Evolutionary conservation across 176 grass and related monocot species (phyloP), one percentile per base, ranked within the genome.

Genomic region (Puccinellia tenuiflora): DNA sequence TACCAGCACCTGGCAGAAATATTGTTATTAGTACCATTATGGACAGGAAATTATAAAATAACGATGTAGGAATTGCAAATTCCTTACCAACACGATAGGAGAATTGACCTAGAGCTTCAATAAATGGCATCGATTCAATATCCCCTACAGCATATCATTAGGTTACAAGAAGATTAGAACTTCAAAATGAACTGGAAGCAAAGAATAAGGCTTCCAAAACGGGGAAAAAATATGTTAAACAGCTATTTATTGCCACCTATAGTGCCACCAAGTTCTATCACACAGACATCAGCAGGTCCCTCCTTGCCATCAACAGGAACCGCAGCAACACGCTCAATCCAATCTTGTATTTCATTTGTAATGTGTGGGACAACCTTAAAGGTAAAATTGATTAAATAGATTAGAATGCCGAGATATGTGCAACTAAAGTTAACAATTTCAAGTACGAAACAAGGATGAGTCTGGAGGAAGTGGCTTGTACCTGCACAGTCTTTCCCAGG

Each of bases 41-140:
- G 54, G 20, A 62, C 33, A 76, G 64, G 13, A 72, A 65, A 20
- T 26, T 17, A 14, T 46, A 59, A 11, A 63, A 64, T 11, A 11
- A 13, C 34, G 25, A 64, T 52, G n/a, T n/a, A n/a, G n/a, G n/a
- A n/a, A n/a, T n/a, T 53, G 37, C 34, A 72, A 33, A 22, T 70
- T 54, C 8, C 74, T 89, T 42, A 92, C 90, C 90, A 77, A 80
- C 80, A 66, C 71, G 84, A 43, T 81, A 84, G 53, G 90, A 92
- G 55, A 92, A 89, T 35, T 89, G 90, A 76, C 84, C 76, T 72
- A 92, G 70, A 71, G 87, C 90, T 86, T 92, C 84, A 14, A 89
- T 73, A 65, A 89, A 89, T 81, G 87, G 87, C 81, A 70, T 89
- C 16, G 84, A 89, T 46, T 89, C 90, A 26, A 92, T 81, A 78